These are phyloP conservation scores for Tillandsia fasciculata DNA, from an alignment of 176 grass and related monocot species.

Conservation along the genomic window DNA sequence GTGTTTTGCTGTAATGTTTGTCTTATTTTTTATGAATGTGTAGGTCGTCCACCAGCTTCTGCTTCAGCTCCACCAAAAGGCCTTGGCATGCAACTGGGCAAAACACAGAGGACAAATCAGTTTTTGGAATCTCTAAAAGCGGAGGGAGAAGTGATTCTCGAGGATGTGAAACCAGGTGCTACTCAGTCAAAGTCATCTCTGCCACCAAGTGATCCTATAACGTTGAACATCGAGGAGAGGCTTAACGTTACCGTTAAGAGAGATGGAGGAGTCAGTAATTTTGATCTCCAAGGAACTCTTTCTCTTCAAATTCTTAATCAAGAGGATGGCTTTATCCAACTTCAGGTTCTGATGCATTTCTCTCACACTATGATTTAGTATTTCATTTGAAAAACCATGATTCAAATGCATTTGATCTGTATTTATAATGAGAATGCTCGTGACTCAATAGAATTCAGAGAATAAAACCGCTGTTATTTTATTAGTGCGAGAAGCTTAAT, in stretches of 20 bases:
- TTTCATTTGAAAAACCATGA: not conserved
- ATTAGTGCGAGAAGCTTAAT: not conserved
- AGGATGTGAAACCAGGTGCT: constrained; percentile 51
- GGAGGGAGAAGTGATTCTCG: constrained; percentile 81
- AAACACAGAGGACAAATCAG: constrained; percentile 51
- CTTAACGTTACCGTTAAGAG: constrained; percentile 54
- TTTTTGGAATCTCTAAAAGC: constrained; percentile 70
- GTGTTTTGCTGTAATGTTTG: constrained; percentile 10
- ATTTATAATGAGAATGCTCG: not conserved
- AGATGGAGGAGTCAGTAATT: constrained; percentile 61
- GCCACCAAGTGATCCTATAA: constrained; percentile 63
- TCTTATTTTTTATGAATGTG: constrained; percentile 11
- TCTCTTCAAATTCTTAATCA: constrained; percentile 81
- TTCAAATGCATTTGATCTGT: not conserved
- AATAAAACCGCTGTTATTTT: not conserved
- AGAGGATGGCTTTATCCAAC: constrained; percentile 65
- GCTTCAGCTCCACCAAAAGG: constrained; percentile 42
- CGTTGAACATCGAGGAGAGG: constrained; percentile 79
- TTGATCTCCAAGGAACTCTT: constrained; percentile 84
- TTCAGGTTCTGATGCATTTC: constrained; percentile 49
- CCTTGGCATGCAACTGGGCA: constrained; percentile 63
- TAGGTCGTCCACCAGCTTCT: constrained; percentile 44
- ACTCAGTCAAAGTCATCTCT: constrained; percentile 45
- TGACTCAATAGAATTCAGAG: not conserved
- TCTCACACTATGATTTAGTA: constrained; percentile 5